Conservation (phyloP, 2,329 filamentous ascomycete genomes). For the Neofusicoccum kwambonambiense region DNA sequence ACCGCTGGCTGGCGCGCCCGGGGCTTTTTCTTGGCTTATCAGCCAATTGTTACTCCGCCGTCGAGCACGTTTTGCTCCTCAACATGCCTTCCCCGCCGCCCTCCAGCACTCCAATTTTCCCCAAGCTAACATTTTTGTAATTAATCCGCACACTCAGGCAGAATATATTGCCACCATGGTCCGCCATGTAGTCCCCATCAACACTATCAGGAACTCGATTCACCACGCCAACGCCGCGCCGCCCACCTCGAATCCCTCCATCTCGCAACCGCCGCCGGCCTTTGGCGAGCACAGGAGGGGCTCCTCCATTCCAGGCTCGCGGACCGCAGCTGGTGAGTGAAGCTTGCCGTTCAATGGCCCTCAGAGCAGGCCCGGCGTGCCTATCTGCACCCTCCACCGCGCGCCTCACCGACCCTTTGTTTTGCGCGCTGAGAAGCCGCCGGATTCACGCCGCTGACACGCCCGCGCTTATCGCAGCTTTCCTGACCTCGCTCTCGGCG, state of each 20-base stretch:
- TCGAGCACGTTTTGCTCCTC: not conserved
- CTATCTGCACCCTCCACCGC: not conserved
- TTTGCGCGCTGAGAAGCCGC: not conserved
- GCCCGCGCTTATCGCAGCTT: slow-evolving; percentile 54
- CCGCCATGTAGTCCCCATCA: slow-evolving; percentile 19
- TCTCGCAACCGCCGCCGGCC: slow-evolving; percentile 3
- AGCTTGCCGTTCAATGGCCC: not conserved
- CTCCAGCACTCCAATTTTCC: not conserved
- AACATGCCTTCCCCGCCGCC: slow-evolving; percentile 13
- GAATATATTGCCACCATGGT: slow-evolving; percentile 17
- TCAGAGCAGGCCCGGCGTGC: not conserved
- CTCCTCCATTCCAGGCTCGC: slow-evolving; percentile 34
- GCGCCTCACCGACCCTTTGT: not conserved
- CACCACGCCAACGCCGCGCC: slow-evolving; percentile 7
- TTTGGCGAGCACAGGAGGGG: slow-evolving; percentile 17
- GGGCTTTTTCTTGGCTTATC: slow-evolving; percentile 1
- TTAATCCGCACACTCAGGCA: not conserved
- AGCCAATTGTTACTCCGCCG: not conserved
- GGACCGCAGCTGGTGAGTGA: slow-evolving; percentile 38
- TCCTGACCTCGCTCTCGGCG: slow-evolving; percentile 77
- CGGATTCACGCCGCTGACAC: not conserved
- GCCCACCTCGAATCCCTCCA: slow-evolving; percentile 1
- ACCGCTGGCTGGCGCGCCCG: not conserved
- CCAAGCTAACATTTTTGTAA: not conserved
- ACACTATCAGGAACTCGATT: slow-evolving; percentile 15